These are phyloP conservation scores for Scutellaria minor DNA, from an alignment of 257 asterid species.

Conservation along the genomic window DNA sequence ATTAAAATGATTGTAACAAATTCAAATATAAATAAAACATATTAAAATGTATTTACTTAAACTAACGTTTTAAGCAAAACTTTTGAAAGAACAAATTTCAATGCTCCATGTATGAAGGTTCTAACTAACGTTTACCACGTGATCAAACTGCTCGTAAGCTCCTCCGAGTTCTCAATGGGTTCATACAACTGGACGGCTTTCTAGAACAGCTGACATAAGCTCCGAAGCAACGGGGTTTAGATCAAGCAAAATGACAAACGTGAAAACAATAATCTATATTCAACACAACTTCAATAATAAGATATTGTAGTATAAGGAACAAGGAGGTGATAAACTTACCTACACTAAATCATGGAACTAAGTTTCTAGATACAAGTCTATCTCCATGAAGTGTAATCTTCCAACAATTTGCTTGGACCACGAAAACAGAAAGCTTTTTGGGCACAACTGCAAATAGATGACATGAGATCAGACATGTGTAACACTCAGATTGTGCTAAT, in stretches of 20 bases:
- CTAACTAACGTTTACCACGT: neutral
- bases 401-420: slow-evolving; percentile 88
- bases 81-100: too few relatives aligned
- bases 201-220: too few relatives aligned
- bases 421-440: slow-evolving; percentile 70
- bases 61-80: too few relatives aligned
- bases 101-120: neutral
- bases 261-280: neutral
- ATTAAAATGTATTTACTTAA: too few relatives aligned
- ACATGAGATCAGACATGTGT: slow-evolving; percentile 17
- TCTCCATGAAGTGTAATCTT: slow-evolving; percentile 81
- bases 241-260: neutral
- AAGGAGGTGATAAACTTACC: slow-evolving; percentile 12
- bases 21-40: too few relatives aligned
- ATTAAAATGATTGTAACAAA: too few relatives aligned
- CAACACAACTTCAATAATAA: neutral
- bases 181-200: too few relatives aligned
- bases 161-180: too few relatives aligned
- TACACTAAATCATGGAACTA: slow-evolving; percentile 49
- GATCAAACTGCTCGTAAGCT: too few relatives aligned
- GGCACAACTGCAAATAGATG: slow-evolving; percentile 71
- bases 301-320: neutral
- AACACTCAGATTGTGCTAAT: neutral
- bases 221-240: too few relatives aligned
- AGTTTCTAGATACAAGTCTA: slow-evolving; percentile 59